Conservation (phyloP, 73 alveolate genomes). For the Paramecium pentaurelia region DNA sequence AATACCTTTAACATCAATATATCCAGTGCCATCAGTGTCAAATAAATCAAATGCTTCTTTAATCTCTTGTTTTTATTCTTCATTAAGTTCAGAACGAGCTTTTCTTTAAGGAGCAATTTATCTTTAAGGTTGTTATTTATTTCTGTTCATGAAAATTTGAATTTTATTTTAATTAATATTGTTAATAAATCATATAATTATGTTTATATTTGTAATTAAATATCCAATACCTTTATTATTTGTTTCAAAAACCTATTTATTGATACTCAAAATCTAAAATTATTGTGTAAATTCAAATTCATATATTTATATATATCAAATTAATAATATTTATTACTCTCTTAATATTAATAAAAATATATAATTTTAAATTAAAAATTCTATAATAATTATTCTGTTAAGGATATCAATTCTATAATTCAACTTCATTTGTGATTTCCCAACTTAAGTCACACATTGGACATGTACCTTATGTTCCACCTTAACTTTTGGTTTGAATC, state of each 20-base stretch:
- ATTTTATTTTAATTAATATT: not conserved
- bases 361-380: not conserved
- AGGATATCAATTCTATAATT: not conserved
- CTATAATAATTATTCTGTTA: not conserved
- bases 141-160: not conserved
- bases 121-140: constrained; percentile 33
- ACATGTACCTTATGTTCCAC: not conserved
- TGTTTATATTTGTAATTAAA: not conserved
- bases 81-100: constrained; percentile 78
- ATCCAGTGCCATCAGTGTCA: constrained; percentile 90
- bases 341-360: too few species aligned
- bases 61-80: constrained; percentile 78
- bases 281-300: too few species aligned
- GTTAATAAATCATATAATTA: not conserved
- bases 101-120: constrained; percentile 49
- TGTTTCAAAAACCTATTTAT: not conserved
- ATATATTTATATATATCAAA: too few species aligned
- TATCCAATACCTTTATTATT: not conserved
- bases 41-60: constrained; percentile 84
- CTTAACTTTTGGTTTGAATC: not conserved
- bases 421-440: not conserved
- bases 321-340: too few species aligned
- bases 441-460: not conserved
- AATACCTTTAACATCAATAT: constrained; percentile 86
- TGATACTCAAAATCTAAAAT: too few species aligned